Evolutionary conservation across 225 moss, liverwort and hornwort species (phyloP), one percentile per base, ranked within the genome.

Genomic region (Sphagnum tenellum): DNA sequence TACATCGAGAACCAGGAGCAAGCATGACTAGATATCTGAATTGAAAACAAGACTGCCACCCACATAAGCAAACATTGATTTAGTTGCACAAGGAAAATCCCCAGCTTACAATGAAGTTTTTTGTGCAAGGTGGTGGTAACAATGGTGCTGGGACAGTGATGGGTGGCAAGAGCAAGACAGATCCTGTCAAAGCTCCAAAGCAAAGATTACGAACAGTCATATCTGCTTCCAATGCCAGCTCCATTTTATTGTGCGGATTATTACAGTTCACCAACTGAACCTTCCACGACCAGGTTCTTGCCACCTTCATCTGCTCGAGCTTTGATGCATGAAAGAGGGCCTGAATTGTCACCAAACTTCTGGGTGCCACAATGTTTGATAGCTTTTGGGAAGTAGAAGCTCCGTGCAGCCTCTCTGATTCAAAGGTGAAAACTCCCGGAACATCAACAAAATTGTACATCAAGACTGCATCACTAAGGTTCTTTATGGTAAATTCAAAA

Each of bases 151-250:
- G 93, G 67, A 90, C 78, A 55, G 84, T 88, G 59, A 94, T 84
- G 48, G 84, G 77, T 76, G 90, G 90, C 62, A 94, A 76, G 8
- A 86, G 68, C 73, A 94, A 64, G 50, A 74, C 46, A 67, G 88
- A 82, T 64, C 88, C 90, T 46, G 74, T 82, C 77, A 90, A 69
- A 63, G 88, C 90, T 67, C 80, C 82, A 73, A 90, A 88, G 48
- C 82, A 82, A 61, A 94, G 80, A 64, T 80, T 90, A 48, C 90
- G 80, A 61, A 94, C 81, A 57, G 93, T 94, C 86, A 94, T 90
- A 73, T 94, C 93, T 73, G 90, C 88, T 86, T 80, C 79, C 50
- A 94, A 76, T 64, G 71, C 72, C 61, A 90, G 72, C 66, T 85
- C 84, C 82, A 94, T 88, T 63, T 75, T 63, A 66, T 94, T 90